phyloP scores from a whole-genome alignment of 2,329 filamentous ascomycete genomes.

The Calonectria henricotiae region DNA sequence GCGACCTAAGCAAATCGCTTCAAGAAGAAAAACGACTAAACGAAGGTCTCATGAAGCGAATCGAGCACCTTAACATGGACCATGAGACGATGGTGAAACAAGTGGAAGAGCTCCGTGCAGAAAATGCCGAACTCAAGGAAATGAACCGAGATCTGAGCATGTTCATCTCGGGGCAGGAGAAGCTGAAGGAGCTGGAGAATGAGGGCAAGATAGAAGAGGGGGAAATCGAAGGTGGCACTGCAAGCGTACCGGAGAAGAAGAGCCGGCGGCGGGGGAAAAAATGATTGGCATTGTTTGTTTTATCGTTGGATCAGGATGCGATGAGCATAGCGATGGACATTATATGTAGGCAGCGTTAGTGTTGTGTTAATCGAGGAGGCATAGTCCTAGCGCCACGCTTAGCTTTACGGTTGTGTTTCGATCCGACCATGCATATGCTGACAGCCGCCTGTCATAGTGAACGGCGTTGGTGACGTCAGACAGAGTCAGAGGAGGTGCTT shows the following conservation, averaged over 20 bases:
- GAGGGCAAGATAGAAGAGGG: constrained; percentile 74
- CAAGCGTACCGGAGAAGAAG: constrained; percentile 76
- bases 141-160: constrained; percentile 90
- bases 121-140: constrained; percentile 84
- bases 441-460: not conserved
- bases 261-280: constrained; percentile 69
- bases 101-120: constrained; percentile 70
- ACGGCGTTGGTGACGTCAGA: constrained; percentile 31
- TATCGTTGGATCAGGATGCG: not conserved
- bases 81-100: constrained; percentile 72
- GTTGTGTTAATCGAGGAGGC: not conserved
- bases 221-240: constrained; percentile 82
- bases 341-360: not conserved
- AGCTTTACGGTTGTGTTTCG: not conserved
- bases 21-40: constrained; percentile 91
- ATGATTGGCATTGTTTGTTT: constrained; percentile 8
- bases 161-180: constrained; percentile 89
- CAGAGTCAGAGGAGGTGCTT: constrained; percentile 21
- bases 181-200: constrained; percentile 80
- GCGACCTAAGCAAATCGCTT: constrained; percentile 81
- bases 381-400: not conserved
- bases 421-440: not conserved
- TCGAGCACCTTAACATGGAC: constrained; percentile 80
- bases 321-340: not conserved
- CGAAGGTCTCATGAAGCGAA: constrained; percentile 85